These are phyloP conservation scores for Trametes meyenii DNA, from an alignment of 768 basidiomycete species.

Conservation along the genomic window DNA sequence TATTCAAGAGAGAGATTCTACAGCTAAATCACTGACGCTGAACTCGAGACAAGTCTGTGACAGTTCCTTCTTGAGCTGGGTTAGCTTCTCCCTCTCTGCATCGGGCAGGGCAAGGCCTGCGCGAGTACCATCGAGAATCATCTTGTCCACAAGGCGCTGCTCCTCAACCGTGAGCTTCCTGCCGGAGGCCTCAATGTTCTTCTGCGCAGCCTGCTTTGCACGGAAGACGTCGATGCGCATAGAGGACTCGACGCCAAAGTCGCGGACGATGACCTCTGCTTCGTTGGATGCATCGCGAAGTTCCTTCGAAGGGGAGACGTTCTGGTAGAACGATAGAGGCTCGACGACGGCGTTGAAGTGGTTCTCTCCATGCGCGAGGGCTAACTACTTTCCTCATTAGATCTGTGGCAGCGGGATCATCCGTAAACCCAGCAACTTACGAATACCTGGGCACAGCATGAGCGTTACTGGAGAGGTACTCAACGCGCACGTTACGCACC, in stretches of 20 bases:
- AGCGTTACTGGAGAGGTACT: background rate
- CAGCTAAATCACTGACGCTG: slow-evolving; percentile 50
- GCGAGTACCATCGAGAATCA: slow-evolving; percentile 79
- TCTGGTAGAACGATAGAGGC: slow-evolving; percentile 78
- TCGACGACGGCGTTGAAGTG: slow-evolving; percentile 53
- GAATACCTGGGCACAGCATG: slow-evolving; percentile 54
- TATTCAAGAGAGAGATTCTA: slow-evolving; percentile 5
- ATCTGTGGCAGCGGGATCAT: slow-evolving; percentile 24
- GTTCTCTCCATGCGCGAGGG: slow-evolving; percentile 64
- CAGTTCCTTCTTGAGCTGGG: slow-evolving; percentile 71
- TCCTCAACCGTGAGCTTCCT: slow-evolving; percentile 65
- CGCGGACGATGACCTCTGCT: slow-evolving; percentile 69
- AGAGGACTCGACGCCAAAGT: slow-evolving; percentile 73
- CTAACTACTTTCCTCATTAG: slow-evolving; percentile 43
- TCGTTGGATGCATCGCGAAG: slow-evolving; percentile 82
- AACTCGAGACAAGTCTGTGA: slow-evolving; percentile 81
- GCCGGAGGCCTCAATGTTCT: slow-evolving; percentile 66
- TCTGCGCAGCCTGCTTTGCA: slow-evolving; percentile 69
- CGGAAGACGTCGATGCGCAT: slow-evolving; percentile 84
- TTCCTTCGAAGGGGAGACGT: slow-evolving; percentile 72
- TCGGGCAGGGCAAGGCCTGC: slow-evolving; percentile 77
- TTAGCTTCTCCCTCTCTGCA: slow-evolving; percentile 59
- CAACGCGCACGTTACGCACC: slow-evolving; percentile 42
- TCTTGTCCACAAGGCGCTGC: slow-evolving; percentile 75
- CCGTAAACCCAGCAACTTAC: slow-evolving; percentile 65